Base-by-base conservation (phyloP, 2,329 filamentous ascomycete species). In the Rachicladosporium sp. region DNA sequence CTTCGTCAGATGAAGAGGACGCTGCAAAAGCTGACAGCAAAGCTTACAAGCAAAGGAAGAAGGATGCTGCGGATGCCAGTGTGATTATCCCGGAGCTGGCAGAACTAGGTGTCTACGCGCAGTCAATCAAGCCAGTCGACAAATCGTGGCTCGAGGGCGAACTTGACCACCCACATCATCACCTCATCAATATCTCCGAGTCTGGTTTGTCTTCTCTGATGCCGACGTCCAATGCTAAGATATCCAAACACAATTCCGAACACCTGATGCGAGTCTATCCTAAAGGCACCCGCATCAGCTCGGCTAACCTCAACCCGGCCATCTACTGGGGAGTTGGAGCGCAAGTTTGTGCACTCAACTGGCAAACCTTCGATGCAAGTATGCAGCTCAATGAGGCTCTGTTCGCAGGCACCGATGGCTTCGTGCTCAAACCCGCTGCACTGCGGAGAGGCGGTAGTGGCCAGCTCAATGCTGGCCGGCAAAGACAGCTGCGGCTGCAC, bases 251-350 rank as follows among this genome's bases (percentile, higher is more conserved):
- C 61, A 82, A 82, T 45, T 63, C 76, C 1, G 62, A 68, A 12
- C 75, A 80, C 43, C 65, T 82, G n/a, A 82, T 82, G 78, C 71
- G 78, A 3, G 77, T 82, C 1, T 82, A 67, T 47, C 78, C 78
- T 30, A 81, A 81, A 50, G 78, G 78, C 36, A 80, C 77, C 0
- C 73, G 78, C 33, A 81, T 82, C 53, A 74, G 73, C 0, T 81
- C 76, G 2, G 69, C 66, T 29, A 82, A 82, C 51, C 67, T 82
- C 2, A 67, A 68, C 38, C 77, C 76, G 0, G 68, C 77, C 0
- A 67, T 70, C 0, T 82, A 78, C 53, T 82, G 78, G 78, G 75
- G 68, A 5, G 55, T 80, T 3, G 78, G 78, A 1, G 77, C 78
- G 2, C 78, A 82, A 50, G 76, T 82, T 35, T 80, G 76, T 52